Conservation (phyloP, 1,284 basidiomycete genomes). For the Pseudozyma sp. region DNA sequence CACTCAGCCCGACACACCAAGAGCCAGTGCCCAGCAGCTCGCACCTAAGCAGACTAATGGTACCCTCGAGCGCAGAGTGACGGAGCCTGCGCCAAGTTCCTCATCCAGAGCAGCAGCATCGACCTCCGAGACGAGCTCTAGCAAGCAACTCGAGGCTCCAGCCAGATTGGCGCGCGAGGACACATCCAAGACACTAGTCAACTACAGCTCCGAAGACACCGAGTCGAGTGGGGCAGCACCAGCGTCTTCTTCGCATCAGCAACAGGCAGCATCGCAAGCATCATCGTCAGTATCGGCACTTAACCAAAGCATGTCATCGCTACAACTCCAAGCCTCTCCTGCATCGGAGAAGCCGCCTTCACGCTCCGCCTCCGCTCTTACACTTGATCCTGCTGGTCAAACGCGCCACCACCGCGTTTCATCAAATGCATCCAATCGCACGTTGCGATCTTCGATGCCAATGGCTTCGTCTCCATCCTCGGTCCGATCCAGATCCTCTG, state of each 20-base stretch:
- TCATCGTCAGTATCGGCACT: constrained; percentile 15
- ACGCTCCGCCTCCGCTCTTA: constrained; percentile 18
- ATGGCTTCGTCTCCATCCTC: constrained; percentile 47
- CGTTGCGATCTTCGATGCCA: constrained; percentile 39
- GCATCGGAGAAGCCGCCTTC: constrained; percentile 9
- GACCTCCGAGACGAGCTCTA: constrained; percentile 3
- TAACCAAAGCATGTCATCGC: constrained; percentile 22
- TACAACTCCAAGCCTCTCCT: constrained; percentile 21
- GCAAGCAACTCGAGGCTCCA: constrained; percentile 3
- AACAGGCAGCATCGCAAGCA: constrained; percentile 7
- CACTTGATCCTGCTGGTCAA: constrained; percentile 17
- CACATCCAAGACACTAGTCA: constrained; percentile 37
- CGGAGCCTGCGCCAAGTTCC: not conserved
- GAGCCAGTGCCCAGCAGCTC: constrained; percentile 26
- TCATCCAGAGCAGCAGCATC: constrained; percentile 1
- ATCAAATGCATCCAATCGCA: constrained; percentile 49
- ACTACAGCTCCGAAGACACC: not conserved
- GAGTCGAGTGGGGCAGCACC: constrained; percentile 5
- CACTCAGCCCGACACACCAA: constrained; percentile 42
- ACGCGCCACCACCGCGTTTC: constrained; percentile 39
- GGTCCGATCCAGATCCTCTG: constrained; percentile 49
- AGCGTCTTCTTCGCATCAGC: constrained; percentile 4
- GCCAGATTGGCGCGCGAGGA: constrained; percentile 23
- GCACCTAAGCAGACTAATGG: constrained; percentile 14
- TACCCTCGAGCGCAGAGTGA: constrained; percentile 7